Evolutionary conservation across 768 basidiomycete genomes (phyloP).

Genomic region (Lyophyllum semitale): DNA sequence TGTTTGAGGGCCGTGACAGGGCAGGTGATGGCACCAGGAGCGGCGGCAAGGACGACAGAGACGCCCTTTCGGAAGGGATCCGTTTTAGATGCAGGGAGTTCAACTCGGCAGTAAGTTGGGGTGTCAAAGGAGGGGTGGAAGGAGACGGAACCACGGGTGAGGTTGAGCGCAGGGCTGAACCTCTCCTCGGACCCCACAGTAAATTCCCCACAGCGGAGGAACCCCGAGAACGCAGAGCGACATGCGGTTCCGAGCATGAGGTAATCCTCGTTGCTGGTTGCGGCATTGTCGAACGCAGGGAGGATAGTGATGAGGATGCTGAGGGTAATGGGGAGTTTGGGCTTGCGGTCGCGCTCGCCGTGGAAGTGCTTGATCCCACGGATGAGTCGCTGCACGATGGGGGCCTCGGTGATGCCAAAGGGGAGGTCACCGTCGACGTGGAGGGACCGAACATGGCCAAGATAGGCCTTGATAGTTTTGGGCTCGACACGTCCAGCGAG

Average conservation of each 20-base stretch:
- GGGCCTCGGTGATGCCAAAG: conserved; percentile 23
- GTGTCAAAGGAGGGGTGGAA: conserved; percentile 26
- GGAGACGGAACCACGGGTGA: conserved; percentile 23
- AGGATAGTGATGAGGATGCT: conserved; percentile 20
- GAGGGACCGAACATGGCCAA: conserved; percentile 24
- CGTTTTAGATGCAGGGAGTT: conserved; percentile 36
- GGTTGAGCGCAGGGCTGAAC: conserved; percentile 13
- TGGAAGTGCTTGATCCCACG: conserved; percentile 32
- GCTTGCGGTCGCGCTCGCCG: conserved; percentile 25
- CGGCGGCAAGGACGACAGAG: conserved; percentile 17
- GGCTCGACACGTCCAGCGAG: conserved; percentile 13
- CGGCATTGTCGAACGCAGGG: not conserved
- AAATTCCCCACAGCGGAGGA: not conserved
- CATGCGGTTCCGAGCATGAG: conserved; percentile 16
- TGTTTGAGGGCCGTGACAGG: conserved; percentile 17
- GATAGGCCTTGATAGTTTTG: conserved; percentile 21
- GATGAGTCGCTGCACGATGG: conserved; percentile 27
- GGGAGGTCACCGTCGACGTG: conserved; percentile 31
- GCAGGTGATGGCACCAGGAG: conserved; percentile 15
- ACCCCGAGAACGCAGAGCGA: conserved; percentile 20
- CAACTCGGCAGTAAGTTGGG: conserved; percentile 24
- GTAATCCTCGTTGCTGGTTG: not conserved
- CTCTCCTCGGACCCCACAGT: not conserved
- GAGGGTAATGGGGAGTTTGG: conserved; percentile 22
- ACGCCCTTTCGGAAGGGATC: conserved; percentile 31